phyloP scores from a whole-genome alignment of 164 flowering plant species.

The Annona cherimola region DNA sequence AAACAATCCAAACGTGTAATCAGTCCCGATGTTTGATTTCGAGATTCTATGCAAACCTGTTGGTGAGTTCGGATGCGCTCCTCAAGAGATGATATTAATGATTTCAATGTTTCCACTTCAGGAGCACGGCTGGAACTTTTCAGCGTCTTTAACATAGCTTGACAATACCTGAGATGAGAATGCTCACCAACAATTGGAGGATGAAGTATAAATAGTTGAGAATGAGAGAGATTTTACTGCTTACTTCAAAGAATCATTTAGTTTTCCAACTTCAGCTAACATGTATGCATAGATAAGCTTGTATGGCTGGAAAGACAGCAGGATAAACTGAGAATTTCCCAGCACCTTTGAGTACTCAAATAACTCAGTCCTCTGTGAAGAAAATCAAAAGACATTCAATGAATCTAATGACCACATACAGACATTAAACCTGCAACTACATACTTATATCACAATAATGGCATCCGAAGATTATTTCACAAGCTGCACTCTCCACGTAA shows the following conservation, averaged over 20 bases:
- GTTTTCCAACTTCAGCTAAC: slow-evolving; percentile 94
- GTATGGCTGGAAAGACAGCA: slow-evolving; percentile 94
- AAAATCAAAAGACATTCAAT: background rate
- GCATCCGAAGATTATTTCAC: background rate
- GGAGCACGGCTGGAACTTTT: slow-evolving; percentile 74
- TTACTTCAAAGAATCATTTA: slow-evolving; percentile 84
- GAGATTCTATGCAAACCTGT: slow-evolving; percentile 47
- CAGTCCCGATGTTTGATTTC: background rate
- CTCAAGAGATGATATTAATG: slow-evolving; percentile 64
- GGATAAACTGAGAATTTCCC: slow-evolving; percentile 88
- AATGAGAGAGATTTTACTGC: slow-evolving; percentile 9
- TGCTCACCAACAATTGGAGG: background rate
- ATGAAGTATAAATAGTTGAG: background rate
- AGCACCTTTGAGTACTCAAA: slow-evolving; percentile 91
- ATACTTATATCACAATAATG: background rate
- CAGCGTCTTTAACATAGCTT: slow-evolving; percentile 62
- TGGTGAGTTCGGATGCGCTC: slow-evolving; percentile 82
- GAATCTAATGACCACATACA: background rate
- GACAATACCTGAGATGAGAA: slow-evolving; percentile 68
- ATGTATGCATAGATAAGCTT: slow-evolving; percentile 90
- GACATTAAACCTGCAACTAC: background rate
- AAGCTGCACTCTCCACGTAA: background rate
- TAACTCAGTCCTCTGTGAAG: slow-evolving; percentile 90
- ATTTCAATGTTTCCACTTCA: slow-evolving; percentile 76
- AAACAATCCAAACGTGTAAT: background rate